Evolutionary conservation across 2,329 filamentous ascomycete species (phyloP), one percentile per base, ranked within the genome.

Genomic region (Macrophomina pseudophaseolina): DNA sequence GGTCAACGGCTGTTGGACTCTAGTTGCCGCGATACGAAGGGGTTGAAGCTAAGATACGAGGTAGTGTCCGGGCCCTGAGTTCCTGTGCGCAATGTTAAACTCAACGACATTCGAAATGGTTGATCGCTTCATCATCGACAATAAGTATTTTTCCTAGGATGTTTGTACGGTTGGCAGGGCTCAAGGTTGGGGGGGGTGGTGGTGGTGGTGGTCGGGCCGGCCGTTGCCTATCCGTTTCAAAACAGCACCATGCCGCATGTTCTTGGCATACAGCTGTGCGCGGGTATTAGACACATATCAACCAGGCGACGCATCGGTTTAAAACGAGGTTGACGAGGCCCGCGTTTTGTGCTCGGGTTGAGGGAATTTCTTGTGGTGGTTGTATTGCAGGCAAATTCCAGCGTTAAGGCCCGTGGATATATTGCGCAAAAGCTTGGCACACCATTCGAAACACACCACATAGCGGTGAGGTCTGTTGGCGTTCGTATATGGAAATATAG

Each of bases 11-110:
- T 9, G 49, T 14, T 16, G 58, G 9, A 49, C 40, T 62, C 58
- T 49, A 35, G 58, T 16, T 62, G 42, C 58, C 58, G 58, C 42
- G 33, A 62, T 62, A 62, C 56, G 56, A 60, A 60, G 42, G 35
- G 23, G 54, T 35, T 5, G 40, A 16, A 33, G 42, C 56, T 60
- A 35, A 60, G 56, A 60, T 60, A 60, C 58, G 58, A 62, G 44
- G 38, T 59, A 11, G 58, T 28, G 9, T 62, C 30, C 30, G 58
- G n/a, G 32, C n/a, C 16, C 14, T 32, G 12, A 11, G 32, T 49
- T 38, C 30, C 58, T 62, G 58, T 48, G 32, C 44, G 18, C 44
- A 30, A 51, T 30, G 44, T 62, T 49, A 62, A 48, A 18, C 44
- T 33, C n/a, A 32, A 32, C 44, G 9, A 62, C 44, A 30, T 6